Evolutionary conservation across 106 monocot species (phyloP), one percentile per base, ranked within the genome.

Genomic region (Phalaenopsis aphrodite): DNA sequence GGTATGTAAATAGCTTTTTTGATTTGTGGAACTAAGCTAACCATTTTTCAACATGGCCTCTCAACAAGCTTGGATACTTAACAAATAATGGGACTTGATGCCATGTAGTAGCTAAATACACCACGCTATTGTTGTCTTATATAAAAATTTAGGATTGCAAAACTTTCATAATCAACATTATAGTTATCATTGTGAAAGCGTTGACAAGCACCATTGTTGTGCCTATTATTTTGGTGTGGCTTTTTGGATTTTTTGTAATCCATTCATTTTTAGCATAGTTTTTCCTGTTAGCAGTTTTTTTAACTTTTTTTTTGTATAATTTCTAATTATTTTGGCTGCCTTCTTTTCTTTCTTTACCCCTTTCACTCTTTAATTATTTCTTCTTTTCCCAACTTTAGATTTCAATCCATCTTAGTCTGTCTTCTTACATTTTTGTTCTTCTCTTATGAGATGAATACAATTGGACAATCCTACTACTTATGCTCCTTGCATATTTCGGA

Each of bases 1-100:
- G 97, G 97, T 97, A 90, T 82, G 85, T 84, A 52, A 23, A 80
- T 42, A 10, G 61, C 4, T 69, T 21, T 72, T 55, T 72, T 18
- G 5, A 49, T 49, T 7, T 42, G 18, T 74, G 69, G 12, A 74
- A 21, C 42, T 42, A 43, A 74, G 14, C 5, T 5, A 14, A 71
- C 9, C 71, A 71, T 41, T 38, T 38, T 36, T 71, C 15, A 71
- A 41, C 39, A 71, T 41, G 36, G 11, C 15, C 15, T 30, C 41
- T 14, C 71, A 12, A 71, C 38, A 12, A 11, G 39, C 39, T 39
- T 71, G 71, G 39, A 69, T 36, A 12, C 38, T 69, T 38, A 69
- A 38, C 19, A 42, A 74, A 8, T 74, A 61, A 61, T 42, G 18
- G 43, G 74, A 16, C 19, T 74, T 42, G 23, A 69, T 36, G 36